Conservation (phyloP, 2,329 filamentous ascomycete genomes). For the Exutisphaerella laricina region DNA sequence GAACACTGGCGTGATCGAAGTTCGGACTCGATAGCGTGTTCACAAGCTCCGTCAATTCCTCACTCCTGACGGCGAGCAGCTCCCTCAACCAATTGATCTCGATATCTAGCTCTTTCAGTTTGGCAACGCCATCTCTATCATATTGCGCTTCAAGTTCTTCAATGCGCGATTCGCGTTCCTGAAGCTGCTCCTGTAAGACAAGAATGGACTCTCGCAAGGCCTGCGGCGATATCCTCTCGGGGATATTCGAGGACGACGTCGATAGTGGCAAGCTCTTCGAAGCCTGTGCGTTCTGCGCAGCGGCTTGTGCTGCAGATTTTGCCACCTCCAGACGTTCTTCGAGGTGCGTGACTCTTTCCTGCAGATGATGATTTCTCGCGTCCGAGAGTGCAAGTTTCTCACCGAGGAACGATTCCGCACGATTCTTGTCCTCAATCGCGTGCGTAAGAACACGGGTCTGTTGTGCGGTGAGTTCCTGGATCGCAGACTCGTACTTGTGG, state of each 20-base stretch:
- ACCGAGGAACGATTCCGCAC: slow-evolving; percentile 69
- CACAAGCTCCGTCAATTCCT: slow-evolving; percentile 91
- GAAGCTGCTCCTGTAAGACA: slow-evolving; percentile 92
- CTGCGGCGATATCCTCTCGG: slow-evolving; percentile 88
- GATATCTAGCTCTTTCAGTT: slow-evolving; percentile 85
- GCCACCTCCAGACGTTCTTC: slow-evolving; percentile 90
- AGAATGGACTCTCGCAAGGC: slow-evolving; percentile 93
- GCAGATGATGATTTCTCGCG: slow-evolving; percentile 76
- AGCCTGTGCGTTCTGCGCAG: slow-evolving; percentile 57
- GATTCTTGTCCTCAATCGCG: slow-evolving; percentile 72
- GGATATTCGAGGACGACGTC: slow-evolving; percentile 43
- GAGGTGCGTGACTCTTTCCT: slow-evolving; percentile 76
- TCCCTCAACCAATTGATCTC: slow-evolving; percentile 95
- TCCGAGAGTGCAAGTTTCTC: slow-evolving; percentile 77
- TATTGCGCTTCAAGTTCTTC: slow-evolving; percentile 76
- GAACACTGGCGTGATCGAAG: slow-evolving; percentile 73
- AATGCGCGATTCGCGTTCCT: slow-evolving; percentile 84
- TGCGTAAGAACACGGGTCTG: slow-evolving; percentile 44
- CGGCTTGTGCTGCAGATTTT: slow-evolving; percentile 78
- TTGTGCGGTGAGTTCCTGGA: slow-evolving; percentile 52
- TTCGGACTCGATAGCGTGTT: slow-evolving; percentile 64
- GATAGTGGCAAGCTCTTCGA: slow-evolving; percentile 23
- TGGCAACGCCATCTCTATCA: slow-evolving; percentile 71
- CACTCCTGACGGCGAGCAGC: slow-evolving; percentile 80
- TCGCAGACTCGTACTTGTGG: slow-evolving; percentile 48